Percentiles rank a stretch among this genome's conserved stretches.
Evolutionary conservation across 1,284 basidiomycete species (phyloP).

Genomic region (Ceratobasidium sp.): DNA sequence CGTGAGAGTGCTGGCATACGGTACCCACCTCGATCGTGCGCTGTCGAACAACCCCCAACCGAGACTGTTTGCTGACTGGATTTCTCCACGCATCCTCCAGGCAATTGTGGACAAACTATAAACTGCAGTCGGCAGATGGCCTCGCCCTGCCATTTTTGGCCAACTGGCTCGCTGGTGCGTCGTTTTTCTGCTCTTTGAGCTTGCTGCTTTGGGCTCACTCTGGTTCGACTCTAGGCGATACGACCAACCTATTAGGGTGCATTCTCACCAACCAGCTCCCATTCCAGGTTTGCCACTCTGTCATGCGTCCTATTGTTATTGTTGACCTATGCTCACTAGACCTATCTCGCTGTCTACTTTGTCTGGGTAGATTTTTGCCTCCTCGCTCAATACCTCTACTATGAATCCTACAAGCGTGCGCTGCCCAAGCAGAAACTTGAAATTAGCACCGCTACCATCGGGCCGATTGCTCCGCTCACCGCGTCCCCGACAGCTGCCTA

Average conservation of each 20-base stretch:
- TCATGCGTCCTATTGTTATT: constrained; percentile 40
- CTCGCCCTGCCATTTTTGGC: constrained; percentile 87
- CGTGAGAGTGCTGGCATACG: constrained; percentile 15
- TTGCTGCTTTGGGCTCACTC: constrained; percentile 16
- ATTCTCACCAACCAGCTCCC: constrained; percentile 90
- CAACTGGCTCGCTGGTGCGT: constrained; percentile 86
- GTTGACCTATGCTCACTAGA: constrained; percentile 58
- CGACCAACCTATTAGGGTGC: constrained; percentile 59
- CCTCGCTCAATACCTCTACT: constrained; percentile 80
- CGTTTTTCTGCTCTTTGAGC: background rate
- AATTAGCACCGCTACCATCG: constrained; percentile 22
- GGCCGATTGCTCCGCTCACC: constrained; percentile 45
- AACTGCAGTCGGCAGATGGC: constrained; percentile 77
- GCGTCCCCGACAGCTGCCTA: constrained; percentile 51
- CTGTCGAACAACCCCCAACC: constrained; percentile 4
- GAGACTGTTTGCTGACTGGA: constrained; percentile 21
- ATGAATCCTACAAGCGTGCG: constrained; percentile 53
- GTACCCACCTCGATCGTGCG: background rate
- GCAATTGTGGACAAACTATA: constrained; percentile 83
- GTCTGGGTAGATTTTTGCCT: constrained; percentile 78
- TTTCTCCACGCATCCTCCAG: constrained; percentile 51
- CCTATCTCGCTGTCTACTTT: constrained; percentile 87
- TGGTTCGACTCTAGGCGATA: constrained; percentile 1
- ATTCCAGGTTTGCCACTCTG: constrained; percentile 72
- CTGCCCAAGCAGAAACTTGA: constrained; percentile 21